Conservation (phyloP, 176 grass and related monocot species). For the Typha latifolia region DNA sequence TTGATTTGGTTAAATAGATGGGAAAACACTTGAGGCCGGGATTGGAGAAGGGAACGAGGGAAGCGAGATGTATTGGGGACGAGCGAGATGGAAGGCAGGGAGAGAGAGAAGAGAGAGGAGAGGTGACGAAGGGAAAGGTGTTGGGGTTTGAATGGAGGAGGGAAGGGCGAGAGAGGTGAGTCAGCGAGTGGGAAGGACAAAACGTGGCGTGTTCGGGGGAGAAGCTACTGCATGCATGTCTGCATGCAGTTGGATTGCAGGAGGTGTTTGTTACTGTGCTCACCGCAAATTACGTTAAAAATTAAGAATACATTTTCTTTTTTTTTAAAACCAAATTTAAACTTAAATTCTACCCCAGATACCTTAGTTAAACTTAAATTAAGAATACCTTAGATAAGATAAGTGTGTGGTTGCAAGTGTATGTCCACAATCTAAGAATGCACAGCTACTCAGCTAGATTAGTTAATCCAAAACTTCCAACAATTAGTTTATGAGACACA, state of each 20-base stretch:
- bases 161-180: not conserved
- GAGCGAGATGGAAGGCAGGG: not conserved
- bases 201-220: constrained; percentile 1
- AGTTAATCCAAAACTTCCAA: too few species aligned
- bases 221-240: not conserved
- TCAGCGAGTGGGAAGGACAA: not conserved
- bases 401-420: too few species aligned
- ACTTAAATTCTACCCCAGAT: too few species aligned
- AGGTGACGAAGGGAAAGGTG: not conserved
- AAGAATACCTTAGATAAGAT: too few species aligned
- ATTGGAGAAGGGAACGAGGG: not conserved
- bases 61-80: not conserved
- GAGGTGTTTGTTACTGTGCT: too few species aligned
- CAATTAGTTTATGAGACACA: too few species aligned
- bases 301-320: too few species aligned
- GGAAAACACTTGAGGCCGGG: not conserved
- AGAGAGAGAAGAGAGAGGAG: not conserved
- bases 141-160: not conserved
- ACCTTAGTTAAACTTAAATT: too few species aligned
- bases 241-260: not conserved
- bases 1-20: not conserved
- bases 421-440: too few species aligned
- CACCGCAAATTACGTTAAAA: too few species aligned
- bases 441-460: too few species aligned
- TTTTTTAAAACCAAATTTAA: too few species aligned